phyloP scores from a whole-genome alignment of 2,329 filamentous ascomycete species.

The Trichoderma lentiforme region DNA sequence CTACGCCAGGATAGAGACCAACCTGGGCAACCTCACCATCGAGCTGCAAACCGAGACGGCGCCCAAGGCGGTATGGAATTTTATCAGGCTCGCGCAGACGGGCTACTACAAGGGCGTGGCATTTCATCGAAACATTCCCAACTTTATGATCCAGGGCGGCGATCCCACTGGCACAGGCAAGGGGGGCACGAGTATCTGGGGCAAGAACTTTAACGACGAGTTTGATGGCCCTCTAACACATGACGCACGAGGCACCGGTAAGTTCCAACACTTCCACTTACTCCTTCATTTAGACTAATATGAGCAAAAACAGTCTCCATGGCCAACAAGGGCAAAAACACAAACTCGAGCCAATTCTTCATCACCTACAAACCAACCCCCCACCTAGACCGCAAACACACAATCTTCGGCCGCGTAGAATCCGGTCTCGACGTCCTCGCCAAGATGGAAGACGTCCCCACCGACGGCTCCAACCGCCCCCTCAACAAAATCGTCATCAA shows the following conservation, averaged over 20 bases:
- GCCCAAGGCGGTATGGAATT: conserved; percentile 95
- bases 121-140: conserved; percentile 92
- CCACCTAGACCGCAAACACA: conserved; percentile 93
- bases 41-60: conserved; percentile 89
- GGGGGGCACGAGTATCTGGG: conserved; percentile 89
- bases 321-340: conserved; percentile 99
- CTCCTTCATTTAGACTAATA: not conserved
- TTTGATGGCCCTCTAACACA: conserved; percentile 88
- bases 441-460: conserved; percentile 72
- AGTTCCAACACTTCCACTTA: conserved; percentile 12
- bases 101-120: conserved; percentile 82
- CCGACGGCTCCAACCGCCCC: conserved; percentile 73
- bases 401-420: conserved; percentile 87
- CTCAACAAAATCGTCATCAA: conserved; percentile 75
- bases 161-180: conserved; percentile 90
- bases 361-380: conserved; percentile 81
- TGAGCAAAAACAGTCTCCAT: conserved; percentile 70
- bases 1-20: conserved; percentile 87
- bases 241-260: conserved; percentile 65
- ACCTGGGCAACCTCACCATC: conserved; percentile 77
- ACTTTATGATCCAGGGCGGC: conserved; percentile 97
- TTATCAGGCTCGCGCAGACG: conserved; percentile 79
- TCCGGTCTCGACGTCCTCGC: conserved; percentile 69
- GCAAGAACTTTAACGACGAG: conserved; percentile 90
- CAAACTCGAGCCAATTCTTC: conserved; percentile 93